phyloP scores from a whole-genome alignment of 2,329 filamentous ascomycete genomes.

The Talaromyces sp. region DNA sequence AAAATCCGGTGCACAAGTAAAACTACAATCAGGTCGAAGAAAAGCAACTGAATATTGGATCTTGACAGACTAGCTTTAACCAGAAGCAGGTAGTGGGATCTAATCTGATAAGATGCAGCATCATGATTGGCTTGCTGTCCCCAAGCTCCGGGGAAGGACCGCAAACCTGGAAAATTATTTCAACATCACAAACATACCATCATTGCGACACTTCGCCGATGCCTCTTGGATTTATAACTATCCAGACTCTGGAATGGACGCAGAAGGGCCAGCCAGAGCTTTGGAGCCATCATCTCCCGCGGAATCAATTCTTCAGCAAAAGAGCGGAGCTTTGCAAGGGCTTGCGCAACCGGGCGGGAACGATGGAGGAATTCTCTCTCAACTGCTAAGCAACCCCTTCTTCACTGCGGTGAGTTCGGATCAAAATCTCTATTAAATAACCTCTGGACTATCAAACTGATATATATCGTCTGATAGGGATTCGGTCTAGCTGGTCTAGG shows the following conservation, averaged over 20 bases:
- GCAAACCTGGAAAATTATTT: not conserved
- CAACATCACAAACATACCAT: not conserved
- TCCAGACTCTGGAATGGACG: conserved; percentile 34
- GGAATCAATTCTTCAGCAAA: conserved; percentile 38
- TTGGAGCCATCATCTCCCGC: conserved; percentile 30
- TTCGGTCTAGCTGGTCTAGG: conserved; percentile 89
- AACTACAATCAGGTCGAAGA: not conserved
- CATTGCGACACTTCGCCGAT: not conserved
- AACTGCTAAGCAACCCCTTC: conserved; percentile 48
- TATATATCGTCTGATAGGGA: conserved; percentile 48
- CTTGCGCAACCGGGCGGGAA: conserved; percentile 33
- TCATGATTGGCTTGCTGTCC: not conserved
- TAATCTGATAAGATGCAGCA: conserved; percentile 11
- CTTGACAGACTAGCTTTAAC: not conserved
- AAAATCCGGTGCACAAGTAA: not conserved
- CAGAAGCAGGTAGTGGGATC: not conserved
- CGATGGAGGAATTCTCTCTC: conserved; percentile 40
- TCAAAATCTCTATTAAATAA: not conserved
- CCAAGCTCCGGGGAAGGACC: conserved; percentile 1
- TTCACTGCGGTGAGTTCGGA: conserved; percentile 46
- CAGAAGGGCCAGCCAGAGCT: conserved; percentile 31
- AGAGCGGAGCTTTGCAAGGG: conserved; percentile 29
- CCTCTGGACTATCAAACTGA: not conserved
- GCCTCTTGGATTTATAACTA: not conserved
- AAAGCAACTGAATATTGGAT: not conserved